Evolutionary conservation across 2,329 filamentous ascomycete genomes (phyloP), one percentile per base, ranked within the genome.

Genomic region (Ilyonectria mors-panacis): DNA sequence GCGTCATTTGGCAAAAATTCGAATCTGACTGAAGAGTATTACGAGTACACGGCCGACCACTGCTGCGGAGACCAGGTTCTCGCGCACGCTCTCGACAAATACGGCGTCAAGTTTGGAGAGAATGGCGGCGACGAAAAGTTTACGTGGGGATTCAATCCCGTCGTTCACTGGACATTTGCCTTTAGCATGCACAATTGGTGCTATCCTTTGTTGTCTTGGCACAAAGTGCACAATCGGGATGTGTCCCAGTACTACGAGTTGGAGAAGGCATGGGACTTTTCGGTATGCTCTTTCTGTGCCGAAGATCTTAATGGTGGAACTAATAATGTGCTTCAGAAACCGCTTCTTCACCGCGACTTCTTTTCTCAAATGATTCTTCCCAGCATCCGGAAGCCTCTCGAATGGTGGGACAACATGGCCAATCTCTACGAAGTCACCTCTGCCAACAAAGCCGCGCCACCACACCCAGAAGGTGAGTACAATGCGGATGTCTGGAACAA

Each of bases 11-110:
- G 71, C 0, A 57, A 50, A 53, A 67, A 70, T 21, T 45, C 50
- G n/a, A 61, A 63, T 13, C 57, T 75, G 44, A 58, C 59, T 0
- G 70, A 74, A 39, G 68, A 75, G 4, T 75, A 71, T 17, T 60
- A 74, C n/a, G 21, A 72, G 48, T 75, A 75, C 50, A 66, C 71
- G 2, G 67, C 67, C 9, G 65, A 70, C 44, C 72, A 75, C 65
- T 75, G 73, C 64, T 75, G 73, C 48, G 73, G 73, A 17, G 73
- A 75, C 59, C 73, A 75, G 47, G 70, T 75, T 13, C 67, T 75
- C 12, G 73, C 63, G 1, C 64, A 67, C 47, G 72, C 70, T 8
- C 63, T 75, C 13, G 57, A 63, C 0, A 63, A 75, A 13, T 44
- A 75, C 47, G 73, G 69, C 26, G 67, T 75, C 39, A 65, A 60